Evolutionary conservation across 352 stramenopile genomes (phyloP).

Genomic region (Phytopythium mirpurense): DNA sequence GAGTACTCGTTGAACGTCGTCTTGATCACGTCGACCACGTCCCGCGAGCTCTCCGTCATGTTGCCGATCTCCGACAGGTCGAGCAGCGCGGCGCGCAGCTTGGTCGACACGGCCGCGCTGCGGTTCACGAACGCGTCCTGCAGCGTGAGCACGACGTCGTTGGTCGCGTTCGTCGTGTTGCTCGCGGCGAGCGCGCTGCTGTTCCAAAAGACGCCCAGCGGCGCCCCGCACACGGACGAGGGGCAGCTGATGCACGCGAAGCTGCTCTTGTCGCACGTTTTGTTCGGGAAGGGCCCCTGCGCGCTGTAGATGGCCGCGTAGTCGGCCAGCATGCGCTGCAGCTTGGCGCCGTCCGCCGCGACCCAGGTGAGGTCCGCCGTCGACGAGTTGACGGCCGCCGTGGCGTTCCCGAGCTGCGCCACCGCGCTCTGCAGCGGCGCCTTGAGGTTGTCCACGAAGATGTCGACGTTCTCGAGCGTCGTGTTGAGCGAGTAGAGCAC

Average conservation of each 20-base stretch:
- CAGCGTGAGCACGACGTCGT: slow-evolving; percentile 27
- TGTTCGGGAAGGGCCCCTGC: slow-evolving; percentile 48
- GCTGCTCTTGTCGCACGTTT: slow-evolving; percentile 31
- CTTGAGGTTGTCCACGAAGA: slow-evolving; percentile 62
- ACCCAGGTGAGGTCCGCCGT: slow-evolving; percentile 54
- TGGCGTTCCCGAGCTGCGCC: slow-evolving; percentile 34
- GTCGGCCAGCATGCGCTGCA: slow-evolving; percentile 54
- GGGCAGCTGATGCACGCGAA: slow-evolving; percentile 53
- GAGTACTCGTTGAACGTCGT: slow-evolving; percentile 73
- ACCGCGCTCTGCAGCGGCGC: slow-evolving; percentile 37
- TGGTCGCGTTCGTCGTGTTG: slow-evolving; percentile 15
- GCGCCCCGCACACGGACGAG: slow-evolving; percentile 40
- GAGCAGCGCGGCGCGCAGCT: slow-evolving; percentile 34
- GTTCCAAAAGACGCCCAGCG: slow-evolving; percentile 35
- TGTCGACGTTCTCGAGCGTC: slow-evolving; percentile 72
- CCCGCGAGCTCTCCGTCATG: slow-evolving; percentile 50
- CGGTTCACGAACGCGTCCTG: slow-evolving; percentile 40
- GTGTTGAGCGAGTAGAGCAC: slow-evolving; percentile 66
- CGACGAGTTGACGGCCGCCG: slow-evolving; percentile 29
- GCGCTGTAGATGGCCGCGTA: slow-evolving; percentile 49
- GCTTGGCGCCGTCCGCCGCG: slow-evolving; percentile 31
- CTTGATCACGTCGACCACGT: slow-evolving; percentile 50
- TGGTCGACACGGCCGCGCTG: slow-evolving; percentile 30
- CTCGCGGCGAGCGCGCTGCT: slow-evolving; percentile 17
- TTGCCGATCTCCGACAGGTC: slow-evolving; percentile 46